phyloP scores from a whole-genome alignment of 2,329 filamentous ascomycete species.

The Scedosporium aurantiacum region DNA sequence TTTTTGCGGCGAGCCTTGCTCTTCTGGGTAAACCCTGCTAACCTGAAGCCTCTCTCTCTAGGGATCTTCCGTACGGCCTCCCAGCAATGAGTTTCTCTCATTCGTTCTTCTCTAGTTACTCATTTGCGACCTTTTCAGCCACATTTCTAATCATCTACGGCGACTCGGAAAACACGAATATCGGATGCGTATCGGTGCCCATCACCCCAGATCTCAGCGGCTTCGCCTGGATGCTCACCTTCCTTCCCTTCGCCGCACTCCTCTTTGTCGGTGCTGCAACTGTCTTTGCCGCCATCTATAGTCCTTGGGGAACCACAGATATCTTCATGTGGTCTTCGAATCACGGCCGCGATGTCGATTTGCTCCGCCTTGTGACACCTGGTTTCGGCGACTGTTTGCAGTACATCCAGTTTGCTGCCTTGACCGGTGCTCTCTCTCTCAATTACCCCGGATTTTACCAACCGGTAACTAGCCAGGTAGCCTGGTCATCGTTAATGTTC shows the following conservation, averaged over 20 bases:
- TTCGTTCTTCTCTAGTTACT: conserved; percentile 70
- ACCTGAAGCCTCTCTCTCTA: conserved; percentile 10
- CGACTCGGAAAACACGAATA: conserved; percentile 46
- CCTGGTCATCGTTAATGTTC: conserved; percentile 88
- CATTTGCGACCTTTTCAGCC: conserved; percentile 70
- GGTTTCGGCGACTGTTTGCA: conserved; percentile 95
- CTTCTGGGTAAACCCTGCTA: not conserved
- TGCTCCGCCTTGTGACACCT: conserved; percentile 83
- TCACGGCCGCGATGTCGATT: conserved; percentile 85
- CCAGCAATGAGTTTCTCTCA: conserved; percentile 65
- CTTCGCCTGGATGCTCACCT: conserved; percentile 58
- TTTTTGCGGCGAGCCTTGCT: not conserved
- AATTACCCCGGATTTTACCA: conserved; percentile 93
- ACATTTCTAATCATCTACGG: conserved; percentile 68
- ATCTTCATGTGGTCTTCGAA: conserved; percentile 97
- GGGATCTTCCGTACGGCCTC: conserved; percentile 33
- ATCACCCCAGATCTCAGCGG: conserved; percentile 74
- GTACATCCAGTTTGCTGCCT: conserved; percentile 85
- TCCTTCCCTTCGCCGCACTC: conserved; percentile 68
- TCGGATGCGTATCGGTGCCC: conserved; percentile 73
- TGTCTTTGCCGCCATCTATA: conserved; percentile 72
- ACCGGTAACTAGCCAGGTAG: conserved; percentile 74
- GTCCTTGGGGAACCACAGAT: conserved; percentile 86
- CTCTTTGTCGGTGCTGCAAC: conserved; percentile 74
- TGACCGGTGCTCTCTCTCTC: conserved; percentile 79